Conservation (phyloP, 257 asterid genomes). For the Jacaranda copaia region DNA sequence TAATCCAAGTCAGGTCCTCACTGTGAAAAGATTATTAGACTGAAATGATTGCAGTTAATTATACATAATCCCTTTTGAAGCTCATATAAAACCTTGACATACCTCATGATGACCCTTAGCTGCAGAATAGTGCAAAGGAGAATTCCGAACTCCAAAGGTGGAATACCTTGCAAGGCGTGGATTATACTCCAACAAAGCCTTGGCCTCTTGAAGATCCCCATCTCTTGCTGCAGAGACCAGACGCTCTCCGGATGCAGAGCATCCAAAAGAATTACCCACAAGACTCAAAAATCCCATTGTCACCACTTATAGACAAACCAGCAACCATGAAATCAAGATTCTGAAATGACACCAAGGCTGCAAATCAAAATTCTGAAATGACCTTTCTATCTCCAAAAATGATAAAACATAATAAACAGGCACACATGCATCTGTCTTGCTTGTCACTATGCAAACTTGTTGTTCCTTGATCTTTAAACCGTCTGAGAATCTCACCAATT, state of each 20-base stretch:
- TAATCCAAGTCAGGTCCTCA: slow-evolving; percentile 24
- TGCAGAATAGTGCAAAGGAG: slow-evolving; percentile 91
- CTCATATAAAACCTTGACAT: background rate
- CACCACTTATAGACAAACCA: slow-evolving; percentile 38
- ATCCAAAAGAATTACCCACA: slow-evolving; percentile 90
- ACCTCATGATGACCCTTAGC: slow-evolving; percentile 98
- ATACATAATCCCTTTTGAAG: slow-evolving; percentile 10
- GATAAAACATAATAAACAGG: background rate
- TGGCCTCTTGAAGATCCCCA: slow-evolving; percentile 94
- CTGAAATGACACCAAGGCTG: too few species aligned
- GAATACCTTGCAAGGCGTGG: slow-evolving; percentile 88
- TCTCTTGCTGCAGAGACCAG: slow-evolving; percentile 94
- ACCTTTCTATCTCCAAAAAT: slow-evolving; percentile 7
- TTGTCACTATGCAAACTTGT: slow-evolving; percentile 7
- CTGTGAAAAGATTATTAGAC: slow-evolving; percentile 15
- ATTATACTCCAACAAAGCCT: slow-evolving; percentile 85
- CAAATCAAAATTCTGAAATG: too few species aligned
- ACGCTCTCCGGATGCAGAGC: slow-evolving; percentile 94
- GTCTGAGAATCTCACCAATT: slow-evolving; percentile 34
- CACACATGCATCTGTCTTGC: background rate
- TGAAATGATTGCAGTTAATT: slow-evolving; percentile 11
- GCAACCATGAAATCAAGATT: slow-evolving; percentile 24
- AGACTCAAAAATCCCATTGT: slow-evolving; percentile 76
- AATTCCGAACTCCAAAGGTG: slow-evolving; percentile 87
- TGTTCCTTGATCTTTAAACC: slow-evolving; percentile 28